Conservation (phyloP, 2,329 filamentous ascomycete genomes). For the Fusarium compactum region DNA sequence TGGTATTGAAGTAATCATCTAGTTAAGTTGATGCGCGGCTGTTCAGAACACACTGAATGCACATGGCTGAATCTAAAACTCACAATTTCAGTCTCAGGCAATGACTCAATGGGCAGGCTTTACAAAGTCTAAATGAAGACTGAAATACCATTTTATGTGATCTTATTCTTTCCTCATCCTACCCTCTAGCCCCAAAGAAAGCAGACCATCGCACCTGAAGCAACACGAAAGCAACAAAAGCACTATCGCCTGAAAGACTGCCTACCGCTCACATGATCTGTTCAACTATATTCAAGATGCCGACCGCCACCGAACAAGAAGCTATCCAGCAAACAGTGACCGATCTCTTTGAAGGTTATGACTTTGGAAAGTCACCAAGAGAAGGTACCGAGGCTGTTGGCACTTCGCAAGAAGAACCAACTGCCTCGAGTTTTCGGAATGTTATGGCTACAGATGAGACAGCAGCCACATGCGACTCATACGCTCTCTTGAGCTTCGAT, state of each 20-base stretch:
- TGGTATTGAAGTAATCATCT: not conserved
- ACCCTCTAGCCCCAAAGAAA: not conserved
- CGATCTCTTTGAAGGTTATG: not conserved
- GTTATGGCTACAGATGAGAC: rapidly evolving
- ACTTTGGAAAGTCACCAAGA: not conserved
- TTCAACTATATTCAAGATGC: not conserved
- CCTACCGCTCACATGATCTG: too few species aligned
- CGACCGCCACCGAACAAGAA: not conserved
- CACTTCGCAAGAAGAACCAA: not conserved
- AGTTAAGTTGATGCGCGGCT: not conserved
- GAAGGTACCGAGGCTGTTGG: not conserved
- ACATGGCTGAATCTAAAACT: not conserved
- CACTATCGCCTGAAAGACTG: not conserved
- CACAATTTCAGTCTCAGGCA: not conserved
- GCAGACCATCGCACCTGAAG: not conserved
- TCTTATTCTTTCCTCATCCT: not conserved
- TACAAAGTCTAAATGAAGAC: not conserved
- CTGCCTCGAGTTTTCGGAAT: not conserved
- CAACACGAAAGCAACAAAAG: not conserved
- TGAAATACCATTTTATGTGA: not conserved
- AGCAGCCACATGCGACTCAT: not conserved
- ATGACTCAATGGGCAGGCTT: not conserved
- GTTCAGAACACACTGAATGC: not conserved
- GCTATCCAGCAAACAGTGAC: not conserved
- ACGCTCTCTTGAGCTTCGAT: not conserved